phyloP scores from a whole-genome alignment of 148 eudicot species.

The Chenopodium berlandieri region DNA sequence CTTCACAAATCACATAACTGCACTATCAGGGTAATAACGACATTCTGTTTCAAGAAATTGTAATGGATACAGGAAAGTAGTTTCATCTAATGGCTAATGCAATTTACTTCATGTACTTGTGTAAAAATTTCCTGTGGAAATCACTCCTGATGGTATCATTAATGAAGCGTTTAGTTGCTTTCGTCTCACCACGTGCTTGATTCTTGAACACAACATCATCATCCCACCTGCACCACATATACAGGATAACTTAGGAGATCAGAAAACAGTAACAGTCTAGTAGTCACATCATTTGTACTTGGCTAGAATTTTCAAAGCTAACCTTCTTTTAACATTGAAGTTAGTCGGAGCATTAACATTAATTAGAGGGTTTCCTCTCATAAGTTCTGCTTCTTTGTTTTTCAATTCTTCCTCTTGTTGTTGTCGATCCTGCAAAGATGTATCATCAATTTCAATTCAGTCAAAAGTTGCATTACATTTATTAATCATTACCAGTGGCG shows the following conservation, averaged over 20 bases:
- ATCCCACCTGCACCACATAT: conserved; percentile 73
- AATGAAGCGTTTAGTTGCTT: conserved; percentile 85
- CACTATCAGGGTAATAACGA: no score
- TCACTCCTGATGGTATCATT: conserved; percentile 92
- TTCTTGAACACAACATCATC: conserved; percentile 99
- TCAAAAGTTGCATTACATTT: neutral
- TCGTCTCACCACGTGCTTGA: conserved; percentile 94
- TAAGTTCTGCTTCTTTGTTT: conserved; percentile 82
- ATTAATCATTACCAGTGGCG: neutral
- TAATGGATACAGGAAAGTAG: neutral
- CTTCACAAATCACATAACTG: no score
- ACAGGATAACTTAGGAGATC: neutral
- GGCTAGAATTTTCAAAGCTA: conserved; percentile 9
- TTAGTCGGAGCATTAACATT: conserved; percentile 67
- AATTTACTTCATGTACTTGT: conserved; percentile 84
- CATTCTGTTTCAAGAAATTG: neutral
- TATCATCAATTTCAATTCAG: neutral
- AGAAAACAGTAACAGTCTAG: neutral
- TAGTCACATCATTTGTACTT: no score
- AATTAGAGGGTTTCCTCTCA: conserved; percentile 88
- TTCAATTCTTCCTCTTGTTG: conserved; percentile 82
- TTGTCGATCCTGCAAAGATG: conserved; percentile 53
- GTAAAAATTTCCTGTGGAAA: conserved; percentile 90
- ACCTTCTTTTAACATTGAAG: conserved; percentile 95
- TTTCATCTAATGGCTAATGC: neutral